Conservation (phyloP, 2,329 filamentous ascomycete genomes). For the Calonectria pauciramosa region DNA sequence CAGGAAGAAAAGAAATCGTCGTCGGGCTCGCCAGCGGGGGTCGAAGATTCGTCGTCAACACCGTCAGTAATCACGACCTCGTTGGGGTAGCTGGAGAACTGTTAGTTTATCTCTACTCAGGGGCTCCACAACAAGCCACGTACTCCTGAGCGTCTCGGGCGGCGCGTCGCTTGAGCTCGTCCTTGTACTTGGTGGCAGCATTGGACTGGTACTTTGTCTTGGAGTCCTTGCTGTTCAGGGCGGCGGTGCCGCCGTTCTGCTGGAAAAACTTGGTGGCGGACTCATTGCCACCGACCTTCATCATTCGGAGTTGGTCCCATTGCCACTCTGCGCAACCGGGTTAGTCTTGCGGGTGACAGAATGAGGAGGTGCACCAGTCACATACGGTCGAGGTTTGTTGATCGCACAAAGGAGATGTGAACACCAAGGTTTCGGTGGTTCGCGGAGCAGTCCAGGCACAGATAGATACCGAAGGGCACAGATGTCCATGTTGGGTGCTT, state of each 20-base stretch:
- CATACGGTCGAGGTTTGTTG: conserved; percentile 98
- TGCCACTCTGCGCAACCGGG: conserved; percentile 79
- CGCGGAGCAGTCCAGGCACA: conserved; percentile 97
- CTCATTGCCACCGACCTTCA: conserved; percentile 99
- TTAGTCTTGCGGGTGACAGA: conserved; percentile 33
- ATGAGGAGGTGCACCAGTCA: conserved; percentile 26
- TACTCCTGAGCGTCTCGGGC: conserved; percentile 88
- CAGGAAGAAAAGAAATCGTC: conserved; percentile 99
- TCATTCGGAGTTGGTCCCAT: conserved; percentile 96
- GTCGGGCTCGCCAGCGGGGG: conserved; percentile 86
- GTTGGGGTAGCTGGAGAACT: conserved; percentile 75
- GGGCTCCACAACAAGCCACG: conserved; percentile 49
- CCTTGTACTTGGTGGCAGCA: conserved; percentile 97
- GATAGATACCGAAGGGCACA: conserved; percentile 95
- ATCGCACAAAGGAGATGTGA: conserved; percentile 98
- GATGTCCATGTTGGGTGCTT: conserved; percentile 99
- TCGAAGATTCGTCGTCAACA: conserved; percentile 76
- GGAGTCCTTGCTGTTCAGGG: conserved; percentile 93
- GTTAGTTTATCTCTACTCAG: conserved; percentile 39
- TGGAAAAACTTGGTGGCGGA: conserved; percentile 99
- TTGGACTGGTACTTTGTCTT: conserved; percentile 97
- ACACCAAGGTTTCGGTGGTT: conserved; percentile 98
- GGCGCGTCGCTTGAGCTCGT: conserved; percentile 90
- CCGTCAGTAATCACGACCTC: conserved; percentile 89
- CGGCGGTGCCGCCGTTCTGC: conserved; percentile 92